Evolutionary conservation across 2,329 filamentous ascomycete species (phyloP).

Genomic region (Hysterium pulicare): DNA sequence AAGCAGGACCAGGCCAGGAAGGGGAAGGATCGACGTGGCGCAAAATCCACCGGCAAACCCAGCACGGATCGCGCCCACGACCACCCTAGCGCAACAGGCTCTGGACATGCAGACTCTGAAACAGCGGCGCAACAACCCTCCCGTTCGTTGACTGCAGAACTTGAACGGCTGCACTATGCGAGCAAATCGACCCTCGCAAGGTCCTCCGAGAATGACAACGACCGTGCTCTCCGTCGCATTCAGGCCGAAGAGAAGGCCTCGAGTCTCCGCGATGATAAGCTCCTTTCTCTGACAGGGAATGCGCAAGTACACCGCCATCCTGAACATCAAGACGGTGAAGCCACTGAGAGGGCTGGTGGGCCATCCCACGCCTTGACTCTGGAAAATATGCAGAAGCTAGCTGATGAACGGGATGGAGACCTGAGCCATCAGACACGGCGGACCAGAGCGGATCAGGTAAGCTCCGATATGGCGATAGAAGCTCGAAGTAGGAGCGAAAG

Average conservation of each 20-base stretch:
- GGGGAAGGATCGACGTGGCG: constrained; percentile 24
- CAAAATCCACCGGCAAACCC: not conserved
- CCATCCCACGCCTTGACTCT: constrained; percentile 32
- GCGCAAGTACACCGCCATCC: constrained; percentile 24
- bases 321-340: not conserved
- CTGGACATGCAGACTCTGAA: constrained; percentile 24
- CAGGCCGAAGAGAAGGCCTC: constrained; percentile 55
- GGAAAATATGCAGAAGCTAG: constrained; percentile 35
- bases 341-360: constrained; percentile 7
- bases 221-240: constrained; percentile 45
- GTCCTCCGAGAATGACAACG: constrained; percentile 43
- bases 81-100: not conserved
- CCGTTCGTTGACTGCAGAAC: constrained; percentile 28
- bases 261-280: constrained; percentile 52
- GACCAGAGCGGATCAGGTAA: constrained; percentile 9
- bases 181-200: constrained; percentile 38
- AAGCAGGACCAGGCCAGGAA: constrained; percentile 24
- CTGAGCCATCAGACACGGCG: constrained; percentile 9
- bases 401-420: constrained; percentile 25
- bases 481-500: constrained; percentile 7
- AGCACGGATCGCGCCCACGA: not conserved
- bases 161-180: constrained; percentile 36
- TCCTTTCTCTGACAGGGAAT: constrained; percentile 48
- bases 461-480: constrained; percentile 17
- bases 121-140: constrained; percentile 26